Percentiles rank a stretch among this genome's conserved stretches.
Conservation (phyloP, 2,329 filamentous ascomycete genomes). For the Neopestalotiopsis rosae region DNA sequence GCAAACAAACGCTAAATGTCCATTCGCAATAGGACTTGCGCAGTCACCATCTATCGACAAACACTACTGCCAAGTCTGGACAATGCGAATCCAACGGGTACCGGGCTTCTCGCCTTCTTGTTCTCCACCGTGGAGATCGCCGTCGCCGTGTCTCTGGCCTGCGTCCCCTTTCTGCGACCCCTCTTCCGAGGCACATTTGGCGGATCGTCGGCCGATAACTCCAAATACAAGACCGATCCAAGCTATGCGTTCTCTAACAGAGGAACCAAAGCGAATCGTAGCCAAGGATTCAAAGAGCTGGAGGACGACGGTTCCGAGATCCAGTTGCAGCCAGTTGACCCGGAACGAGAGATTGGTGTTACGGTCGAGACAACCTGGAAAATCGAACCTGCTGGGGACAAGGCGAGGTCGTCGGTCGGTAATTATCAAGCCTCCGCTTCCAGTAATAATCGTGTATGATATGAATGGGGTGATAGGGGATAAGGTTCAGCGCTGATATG, state of each 20-base stretch:
- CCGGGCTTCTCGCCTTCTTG: slow-evolving; percentile 14
- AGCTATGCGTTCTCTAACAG: slow-evolving; percentile 10
- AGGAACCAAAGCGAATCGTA: background rate
- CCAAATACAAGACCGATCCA: background rate
- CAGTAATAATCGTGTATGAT: background rate
- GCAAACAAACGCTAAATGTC: background rate
- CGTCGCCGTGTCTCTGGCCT: slow-evolving; percentile 20
- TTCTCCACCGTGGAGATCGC: slow-evolving; percentile 20
- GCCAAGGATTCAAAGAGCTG: slow-evolving; percentile 15
- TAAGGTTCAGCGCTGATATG: too few species aligned
- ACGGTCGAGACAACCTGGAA: background rate
- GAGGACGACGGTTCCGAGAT: slow-evolving; percentile 12
- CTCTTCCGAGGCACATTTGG: slow-evolving; percentile 17
- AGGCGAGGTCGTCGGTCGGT: background rate
- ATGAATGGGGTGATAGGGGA: background rate
- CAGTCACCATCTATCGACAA: slow-evolving; percentile 20
- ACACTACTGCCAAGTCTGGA: slow-evolving; percentile 13
- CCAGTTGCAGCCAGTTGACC: slow-evolving; percentile 9
- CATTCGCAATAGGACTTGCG: slow-evolving; percentile 14
- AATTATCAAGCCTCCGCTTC: background rate
- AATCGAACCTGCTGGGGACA: background rate
- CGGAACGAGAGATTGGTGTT: background rate
- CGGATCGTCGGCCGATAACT: background rate
- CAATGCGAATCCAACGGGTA: slow-evolving; percentile 2
- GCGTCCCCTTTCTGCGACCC: slow-evolving; percentile 20